These are phyloP conservation scores for Astraeus odoratus DNA, from an alignment of 768 basidiomycete species.

Conservation along the genomic window DNA sequence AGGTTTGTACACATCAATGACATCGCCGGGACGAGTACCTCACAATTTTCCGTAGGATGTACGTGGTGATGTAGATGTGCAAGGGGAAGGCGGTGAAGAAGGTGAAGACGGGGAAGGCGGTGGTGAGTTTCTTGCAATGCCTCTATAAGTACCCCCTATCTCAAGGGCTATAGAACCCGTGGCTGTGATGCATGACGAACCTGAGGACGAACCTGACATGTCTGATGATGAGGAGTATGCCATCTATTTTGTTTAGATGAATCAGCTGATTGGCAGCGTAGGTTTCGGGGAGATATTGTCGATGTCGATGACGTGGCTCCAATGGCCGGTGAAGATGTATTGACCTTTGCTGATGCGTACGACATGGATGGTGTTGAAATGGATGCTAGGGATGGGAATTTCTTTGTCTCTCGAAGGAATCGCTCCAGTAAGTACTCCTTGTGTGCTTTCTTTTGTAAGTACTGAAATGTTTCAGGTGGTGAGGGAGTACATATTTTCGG, in stretches of 20 bases:
- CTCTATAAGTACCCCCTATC: constrained; percentile 5
- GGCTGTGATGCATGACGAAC: constrained; percentile 55
- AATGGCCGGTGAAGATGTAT: constrained; percentile 39
- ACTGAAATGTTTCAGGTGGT: constrained; percentile 27
- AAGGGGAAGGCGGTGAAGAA: constrained; percentile 55
- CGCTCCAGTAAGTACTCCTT: constrained; percentile 21
- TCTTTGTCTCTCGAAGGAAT: constrained; percentile 49
- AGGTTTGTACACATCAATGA: constrained; percentile 34
- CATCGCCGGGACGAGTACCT: constrained; percentile 10
- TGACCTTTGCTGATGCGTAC: constrained; percentile 50
- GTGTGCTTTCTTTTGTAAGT: neutral
- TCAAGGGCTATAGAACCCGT: constrained; percentile 34
- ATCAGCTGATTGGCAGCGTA: constrained; percentile 17
- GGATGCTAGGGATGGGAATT: constrained; percentile 33
- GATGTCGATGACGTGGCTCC: constrained; percentile 28
- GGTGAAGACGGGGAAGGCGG: constrained; percentile 33
- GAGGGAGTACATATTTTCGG: constrained; percentile 62
- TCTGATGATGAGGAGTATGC: constrained; percentile 64
- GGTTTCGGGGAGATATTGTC: constrained; percentile 34
- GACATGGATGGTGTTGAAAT: constrained; percentile 39
- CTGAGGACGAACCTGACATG: constrained; percentile 54
- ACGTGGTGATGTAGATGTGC: constrained; percentile 45
- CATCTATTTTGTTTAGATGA: constrained; percentile 3
- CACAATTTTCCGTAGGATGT: constrained; percentile 37
- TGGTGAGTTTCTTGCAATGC: constrained; percentile 9